phyloP scores from a whole-genome alignment of 2,329 filamentous ascomycete genomes.

The Triangularia setosa region DNA sequence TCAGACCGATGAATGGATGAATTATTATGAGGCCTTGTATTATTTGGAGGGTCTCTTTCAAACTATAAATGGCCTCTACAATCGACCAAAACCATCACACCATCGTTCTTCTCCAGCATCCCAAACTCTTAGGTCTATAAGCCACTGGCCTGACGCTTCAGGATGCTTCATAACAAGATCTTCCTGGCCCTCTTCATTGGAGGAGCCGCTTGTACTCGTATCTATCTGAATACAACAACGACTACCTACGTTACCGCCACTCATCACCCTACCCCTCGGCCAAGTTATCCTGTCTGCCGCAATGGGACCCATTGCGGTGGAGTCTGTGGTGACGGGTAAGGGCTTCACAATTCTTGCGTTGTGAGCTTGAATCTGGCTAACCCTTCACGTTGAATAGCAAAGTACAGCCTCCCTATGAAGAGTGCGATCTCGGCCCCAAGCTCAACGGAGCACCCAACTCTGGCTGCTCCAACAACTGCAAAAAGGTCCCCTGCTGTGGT shows the following conservation, averaged over 20 bases:
- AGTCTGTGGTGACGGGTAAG: slow-evolving; percentile 18
- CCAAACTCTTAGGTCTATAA: background rate
- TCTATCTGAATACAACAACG: background rate
- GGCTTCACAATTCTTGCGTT: background rate
- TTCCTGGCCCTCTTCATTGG: slow-evolving; percentile 14
- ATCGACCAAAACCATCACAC: background rate
- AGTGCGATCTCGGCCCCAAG: slow-evolving; percentile 19
- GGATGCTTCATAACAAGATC: slow-evolving; percentile 10
- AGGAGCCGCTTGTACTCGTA: slow-evolving; percentile 7
- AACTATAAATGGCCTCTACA: background rate
- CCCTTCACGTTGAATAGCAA: background rate
- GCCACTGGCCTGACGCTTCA: background rate
- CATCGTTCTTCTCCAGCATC: background rate
- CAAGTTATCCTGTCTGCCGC: background rate
- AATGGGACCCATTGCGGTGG: slow-evolving; percentile 11
- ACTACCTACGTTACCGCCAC: background rate
- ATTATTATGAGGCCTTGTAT: background rate
- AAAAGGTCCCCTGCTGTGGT: slow-evolving; percentile 6
- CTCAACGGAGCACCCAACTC: slow-evolving; percentile 12
- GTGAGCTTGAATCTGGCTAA: background rate
- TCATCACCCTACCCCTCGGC: background rate
- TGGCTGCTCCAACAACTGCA: slow-evolving; percentile 11
- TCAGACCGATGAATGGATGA: background rate
- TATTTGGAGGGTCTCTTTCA: background rate
- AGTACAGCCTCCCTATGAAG: slow-evolving; percentile 14